A percentile compares a stretch with the other conserved stretches of the same genome.
Evolutionary conservation across 768 basidiomycete genomes (phyloP).

Genomic region (Ramaria sp.): DNA sequence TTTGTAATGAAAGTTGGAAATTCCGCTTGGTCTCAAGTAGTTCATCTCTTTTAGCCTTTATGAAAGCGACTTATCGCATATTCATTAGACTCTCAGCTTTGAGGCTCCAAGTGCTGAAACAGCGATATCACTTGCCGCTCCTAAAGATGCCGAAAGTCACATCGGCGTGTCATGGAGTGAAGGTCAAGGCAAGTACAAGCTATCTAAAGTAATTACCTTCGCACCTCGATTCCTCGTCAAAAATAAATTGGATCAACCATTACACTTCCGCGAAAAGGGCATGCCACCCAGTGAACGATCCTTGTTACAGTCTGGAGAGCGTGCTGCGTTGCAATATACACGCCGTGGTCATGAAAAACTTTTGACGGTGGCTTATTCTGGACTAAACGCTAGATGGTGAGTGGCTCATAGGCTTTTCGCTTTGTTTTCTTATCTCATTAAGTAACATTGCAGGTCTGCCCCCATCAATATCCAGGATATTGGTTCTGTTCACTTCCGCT

Average conservation of each 20-base stretch:
- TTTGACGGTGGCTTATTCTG: conserved; percentile 78
- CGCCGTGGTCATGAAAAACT: conserved; percentile 59
- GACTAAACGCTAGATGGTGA: conserved; percentile 74
- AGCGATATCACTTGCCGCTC: conserved; percentile 57
- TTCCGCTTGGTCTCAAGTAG: conserved; percentile 83
- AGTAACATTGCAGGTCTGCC: conserved; percentile 54
- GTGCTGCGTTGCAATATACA: conserved; percentile 56
- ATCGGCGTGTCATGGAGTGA: conserved; percentile 87
- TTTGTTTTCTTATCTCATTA: conserved; percentile 3
- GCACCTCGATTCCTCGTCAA: conserved; percentile 85
- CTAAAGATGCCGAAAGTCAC: conserved; percentile 59
- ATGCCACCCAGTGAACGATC: conserved; percentile 51
- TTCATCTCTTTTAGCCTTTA: neutral
- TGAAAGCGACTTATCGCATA: neutral
- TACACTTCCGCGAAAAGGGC: conserved; percentile 83
- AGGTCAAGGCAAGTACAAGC: conserved; percentile 94
- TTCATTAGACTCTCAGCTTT: conserved; percentile 60
- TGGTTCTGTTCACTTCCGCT: conserved; percentile 67
- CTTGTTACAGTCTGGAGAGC: conserved; percentile 54
- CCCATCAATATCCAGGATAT: conserved; percentile 90
- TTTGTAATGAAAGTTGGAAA: conserved; percentile 72
- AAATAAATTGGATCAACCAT: conserved; percentile 57
- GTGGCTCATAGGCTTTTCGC: conserved; percentile 11
- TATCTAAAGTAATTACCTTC: conserved; percentile 87
- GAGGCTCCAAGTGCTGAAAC: conserved; percentile 91